Evolutionary conservation across 2,329 filamentous ascomycete species (phyloP), one percentile per base, ranked within the genome.

Genomic region (Tolypocladium cylindrosporum): DNA sequence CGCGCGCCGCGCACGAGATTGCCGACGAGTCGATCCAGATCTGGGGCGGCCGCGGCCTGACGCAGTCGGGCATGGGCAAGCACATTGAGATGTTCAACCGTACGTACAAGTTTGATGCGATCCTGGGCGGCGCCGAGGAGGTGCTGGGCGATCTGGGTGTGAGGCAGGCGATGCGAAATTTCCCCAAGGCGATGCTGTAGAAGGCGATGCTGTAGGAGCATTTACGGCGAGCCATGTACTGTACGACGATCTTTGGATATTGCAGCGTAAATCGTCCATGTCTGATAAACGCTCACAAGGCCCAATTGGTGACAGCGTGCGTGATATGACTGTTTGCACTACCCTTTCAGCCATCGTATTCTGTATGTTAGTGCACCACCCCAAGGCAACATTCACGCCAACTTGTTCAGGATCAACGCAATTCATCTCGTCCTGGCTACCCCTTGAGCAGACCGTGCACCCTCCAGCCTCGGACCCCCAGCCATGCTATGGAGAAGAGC

Each of bases 21-120:
- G 90, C 91, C 60, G 90, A 94, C 70, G 87, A 92, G 67, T 83
- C 89, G 2, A 86, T 90, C 6, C 91, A 94, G 69, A 92, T 95
- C 68, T 95, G 91, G 73, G 91, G 91, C 53, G 91, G 91, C 8
- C 81, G 90, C 57, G 90, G 85, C 4, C 72, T 95, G 10, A 95
- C 91, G 1, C 87, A 91, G 74, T 82, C 82, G 0, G 90, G 90
- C 19, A 95, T 95, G 90, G 91, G 90, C 54, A 81, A 82, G 55
- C 80, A 90, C 39, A 85, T 95, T 61, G 90, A 95, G 75, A 88
- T 89, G 80, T 94, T 94, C 75, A 84, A 93, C 72, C 79, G 89
- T 53, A 90, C 87, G 2, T 90, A 92, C 74, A 94, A 94, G 75
- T 94, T 89, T 58, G 86, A 90, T 70, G 81, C 87, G 27, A 89